Evolutionary conservation across 805 yeast genomes (phyloP).

Genomic region (Saturnispora halmiae): DNA sequence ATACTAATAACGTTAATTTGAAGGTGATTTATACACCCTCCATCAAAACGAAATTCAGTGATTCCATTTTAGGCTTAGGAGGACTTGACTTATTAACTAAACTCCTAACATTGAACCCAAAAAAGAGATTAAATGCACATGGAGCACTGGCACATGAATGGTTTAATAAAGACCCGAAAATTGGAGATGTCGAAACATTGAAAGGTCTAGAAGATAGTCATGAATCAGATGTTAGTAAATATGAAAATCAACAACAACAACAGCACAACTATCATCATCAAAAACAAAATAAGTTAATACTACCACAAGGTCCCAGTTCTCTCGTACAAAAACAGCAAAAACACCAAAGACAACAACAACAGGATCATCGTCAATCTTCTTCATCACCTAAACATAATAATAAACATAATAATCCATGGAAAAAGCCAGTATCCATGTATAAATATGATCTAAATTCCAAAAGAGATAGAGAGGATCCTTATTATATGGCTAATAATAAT

Average conservation of each 20-base stretch:
- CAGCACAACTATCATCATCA: too few species aligned
- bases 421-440: not conserved
- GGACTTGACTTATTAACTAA: constrained; percentile 53
- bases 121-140: constrained; percentile 63
- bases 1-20: constrained; percentile 38
- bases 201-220: constrained; percentile 79
- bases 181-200: constrained; percentile 44
- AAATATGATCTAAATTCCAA: constrained; percentile 3
- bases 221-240: constrained; percentile 65
- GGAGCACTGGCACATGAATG: constrained; percentile 67
- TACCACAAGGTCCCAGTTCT: too few species aligned
- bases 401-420: too few species aligned
- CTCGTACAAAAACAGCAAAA: too few species aligned
- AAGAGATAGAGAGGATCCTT: constrained; percentile 8
- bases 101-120: constrained; percentile 62
- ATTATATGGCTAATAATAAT: not conserved
- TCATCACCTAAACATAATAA: too few species aligned
- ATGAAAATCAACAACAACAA: not conserved
- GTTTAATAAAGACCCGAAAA: constrained; percentile 59
- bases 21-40: constrained; percentile 30
- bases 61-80: constrained; percentile 21
- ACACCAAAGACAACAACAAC: too few species aligned
- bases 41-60: constrained; percentile 42
- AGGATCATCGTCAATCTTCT: too few species aligned
- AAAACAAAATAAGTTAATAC: too few species aligned